Percentiles rank a stretch among this genome's conserved stretches.
phyloP scores from a whole-genome alignment of 768 basidiomycete genomes.

The Rhodosporidiobolus sp. region DNA sequence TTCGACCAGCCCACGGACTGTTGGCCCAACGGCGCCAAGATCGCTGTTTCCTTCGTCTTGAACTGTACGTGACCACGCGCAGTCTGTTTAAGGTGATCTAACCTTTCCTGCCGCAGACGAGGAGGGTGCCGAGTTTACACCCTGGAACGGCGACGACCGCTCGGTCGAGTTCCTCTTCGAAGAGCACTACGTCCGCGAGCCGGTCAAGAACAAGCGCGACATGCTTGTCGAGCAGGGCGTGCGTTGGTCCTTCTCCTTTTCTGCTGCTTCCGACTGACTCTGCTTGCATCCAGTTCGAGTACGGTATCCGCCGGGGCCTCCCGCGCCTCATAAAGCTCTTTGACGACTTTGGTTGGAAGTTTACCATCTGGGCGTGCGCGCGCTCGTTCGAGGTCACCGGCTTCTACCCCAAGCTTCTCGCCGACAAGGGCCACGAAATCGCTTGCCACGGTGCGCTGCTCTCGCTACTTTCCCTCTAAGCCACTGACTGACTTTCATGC shows the following conservation, averaged over 20 bases:
- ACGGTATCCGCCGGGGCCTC: conserved; percentile 32
- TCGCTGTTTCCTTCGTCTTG: conserved; percentile 42
- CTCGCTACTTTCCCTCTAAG: too few relatives aligned
- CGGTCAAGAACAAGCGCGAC: conserved; percentile 37
- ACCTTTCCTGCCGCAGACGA: background rate
- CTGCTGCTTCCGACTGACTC: too few relatives aligned
- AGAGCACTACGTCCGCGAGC: conserved; percentile 36
- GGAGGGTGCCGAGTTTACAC: conserved; percentile 40
- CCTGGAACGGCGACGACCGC: conserved; percentile 43
- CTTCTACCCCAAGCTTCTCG: too few relatives aligned
- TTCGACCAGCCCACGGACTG: conserved; percentile 20
- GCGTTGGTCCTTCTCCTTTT: too few relatives aligned
- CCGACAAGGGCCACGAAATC: too few relatives aligned
- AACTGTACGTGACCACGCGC: too few relatives aligned
- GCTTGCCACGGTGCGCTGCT: too few relatives aligned
- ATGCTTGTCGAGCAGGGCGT: conserved; percentile 37
- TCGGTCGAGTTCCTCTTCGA: conserved; percentile 39
- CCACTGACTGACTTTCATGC: background rate
- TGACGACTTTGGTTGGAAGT: conserved; percentile 14
- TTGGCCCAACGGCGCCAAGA: conserved; percentile 42
- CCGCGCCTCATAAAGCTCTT: conserved; percentile 22
- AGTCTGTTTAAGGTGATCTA: background rate
- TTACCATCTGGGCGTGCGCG: conserved; percentile 19
- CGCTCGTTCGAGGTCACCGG: conserved; percentile 25
- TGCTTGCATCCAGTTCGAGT: too few relatives aligned